Evolutionary conservation across 352 stramenopile genomes (phyloP).

Genomic region (Thalassiosira livingstoniorum): DNA sequence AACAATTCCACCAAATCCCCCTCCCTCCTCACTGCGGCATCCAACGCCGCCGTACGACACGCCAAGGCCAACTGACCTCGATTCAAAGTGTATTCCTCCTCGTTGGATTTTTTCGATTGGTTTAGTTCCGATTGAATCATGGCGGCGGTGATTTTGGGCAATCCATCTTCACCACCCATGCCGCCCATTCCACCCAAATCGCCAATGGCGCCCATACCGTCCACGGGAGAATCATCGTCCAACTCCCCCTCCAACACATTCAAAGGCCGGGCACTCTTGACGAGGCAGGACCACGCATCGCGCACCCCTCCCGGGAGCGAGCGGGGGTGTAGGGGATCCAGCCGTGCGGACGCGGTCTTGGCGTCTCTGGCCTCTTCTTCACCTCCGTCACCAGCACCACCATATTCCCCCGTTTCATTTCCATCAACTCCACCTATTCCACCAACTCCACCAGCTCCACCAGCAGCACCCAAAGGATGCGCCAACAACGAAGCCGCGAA

Average conservation of each 20-base stretch:
- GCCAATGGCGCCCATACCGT: slow-evolving; percentile 1
- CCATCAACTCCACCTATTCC: no score
- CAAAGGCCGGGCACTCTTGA: slow-evolving; percentile 31
- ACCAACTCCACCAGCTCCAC: neutral
- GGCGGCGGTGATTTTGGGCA: slow-evolving; percentile 29
- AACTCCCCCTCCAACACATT: slow-evolving; percentile 27
- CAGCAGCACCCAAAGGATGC: slow-evolving; percentile 41
- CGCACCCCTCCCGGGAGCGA: slow-evolving; percentile 66
- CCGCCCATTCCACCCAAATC: neutral
- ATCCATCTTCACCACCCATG: neutral
- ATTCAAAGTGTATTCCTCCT: slow-evolving; percentile 40
- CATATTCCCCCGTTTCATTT: neutral
- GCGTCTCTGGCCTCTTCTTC: slow-evolving; percentile 7
- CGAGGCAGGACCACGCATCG: slow-evolving; percentile 70
- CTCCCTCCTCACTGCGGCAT: slow-evolving; percentile 21
- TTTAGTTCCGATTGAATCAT: slow-evolving; percentile 50
- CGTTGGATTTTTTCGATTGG: slow-evolving; percentile 26
- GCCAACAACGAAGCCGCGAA: slow-evolving; percentile 69
- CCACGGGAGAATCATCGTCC: slow-evolving; percentile 13
- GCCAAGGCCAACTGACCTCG: slow-evolving; percentile 40
- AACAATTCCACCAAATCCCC: slow-evolving; percentile 41
- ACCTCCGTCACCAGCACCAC: neutral
- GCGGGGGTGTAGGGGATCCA: slow-evolving; percentile 44
- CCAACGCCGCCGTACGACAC: slow-evolving; percentile 34
- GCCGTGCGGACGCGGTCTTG: slow-evolving; percentile 9